These are phyloP conservation scores for Ramularia endophylla DNA, from an alignment of 2,329 filamentous ascomycete species.

Conservation along the genomic window DNA sequence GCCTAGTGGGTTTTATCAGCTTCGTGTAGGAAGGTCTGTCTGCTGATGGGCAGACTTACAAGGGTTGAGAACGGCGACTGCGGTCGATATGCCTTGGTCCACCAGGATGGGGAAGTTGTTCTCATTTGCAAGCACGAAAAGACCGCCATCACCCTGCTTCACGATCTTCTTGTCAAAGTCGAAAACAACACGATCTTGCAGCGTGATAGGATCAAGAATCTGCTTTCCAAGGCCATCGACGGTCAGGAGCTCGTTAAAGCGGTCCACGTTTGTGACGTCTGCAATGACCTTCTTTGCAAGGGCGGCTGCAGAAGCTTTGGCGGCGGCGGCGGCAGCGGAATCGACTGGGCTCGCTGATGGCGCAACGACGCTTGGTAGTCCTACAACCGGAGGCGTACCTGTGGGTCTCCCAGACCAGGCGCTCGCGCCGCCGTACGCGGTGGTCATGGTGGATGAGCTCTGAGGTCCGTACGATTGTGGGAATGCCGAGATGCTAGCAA, in stretches of 20 bases:
- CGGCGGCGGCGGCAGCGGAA: conserved; percentile 8
- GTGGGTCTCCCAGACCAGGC: not conserved
- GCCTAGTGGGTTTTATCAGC: too few relatives aligned
- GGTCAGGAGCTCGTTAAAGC: conserved; percentile 13
- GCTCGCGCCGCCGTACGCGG: not conserved
- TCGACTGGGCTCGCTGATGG: conserved; percentile 7
- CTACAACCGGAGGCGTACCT: conserved; percentile 2
- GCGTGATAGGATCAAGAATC: conserved; percentile 5
- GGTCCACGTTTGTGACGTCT: conserved; percentile 11
- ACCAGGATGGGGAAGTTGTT: conserved; percentile 16
- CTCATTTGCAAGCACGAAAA: conserved; percentile 13
- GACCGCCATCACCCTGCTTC: conserved; percentile 7
- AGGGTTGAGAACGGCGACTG: conserved; percentile 26
- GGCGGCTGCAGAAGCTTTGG: conserved; percentile 5
- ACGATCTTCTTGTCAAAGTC: conserved; percentile 10
- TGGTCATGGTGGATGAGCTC: not conserved
- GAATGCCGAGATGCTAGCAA: conserved; percentile 12
- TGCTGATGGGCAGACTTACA: conserved; percentile 21
- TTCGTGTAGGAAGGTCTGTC: too few relatives aligned
- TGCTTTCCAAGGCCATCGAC: conserved; percentile 9
- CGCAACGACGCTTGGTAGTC: conserved; percentile 8
- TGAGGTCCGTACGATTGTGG: conserved; percentile 3
- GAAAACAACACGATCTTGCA: conserved; percentile 13
- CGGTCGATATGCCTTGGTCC: conserved; percentile 13
- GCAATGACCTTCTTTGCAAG: conserved; percentile 9